These are phyloP conservation scores for Nemophila menziesii DNA, from an alignment of 257 asterid genomes.

Conservation along the genomic window DNA sequence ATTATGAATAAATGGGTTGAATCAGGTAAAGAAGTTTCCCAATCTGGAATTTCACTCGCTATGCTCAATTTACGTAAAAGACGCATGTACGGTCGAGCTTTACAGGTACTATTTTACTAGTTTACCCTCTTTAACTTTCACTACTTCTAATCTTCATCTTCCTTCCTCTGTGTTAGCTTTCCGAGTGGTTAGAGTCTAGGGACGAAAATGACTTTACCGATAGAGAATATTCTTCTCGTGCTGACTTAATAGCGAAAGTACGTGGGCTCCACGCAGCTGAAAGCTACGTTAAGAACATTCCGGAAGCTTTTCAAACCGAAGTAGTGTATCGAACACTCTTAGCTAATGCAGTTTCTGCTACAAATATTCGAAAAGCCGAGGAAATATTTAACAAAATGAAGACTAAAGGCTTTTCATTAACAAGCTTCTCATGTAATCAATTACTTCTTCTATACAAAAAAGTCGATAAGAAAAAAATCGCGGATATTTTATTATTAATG, in stretches of 20 bases:
- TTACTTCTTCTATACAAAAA: constrained; percentile 57
- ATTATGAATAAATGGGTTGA: constrained; percentile 55
- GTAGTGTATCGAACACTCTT: constrained; percentile 47
- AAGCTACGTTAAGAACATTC: constrained; percentile 36
- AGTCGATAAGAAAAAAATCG: constrained; percentile 38
- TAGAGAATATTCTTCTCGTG: constrained; percentile 39
- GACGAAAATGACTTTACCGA: constrained; percentile 33
- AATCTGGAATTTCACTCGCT: constrained; percentile 22
- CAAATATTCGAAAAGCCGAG: constrained; percentile 39
- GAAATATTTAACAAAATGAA: constrained; percentile 60
- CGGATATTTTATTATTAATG: constrained; percentile 56
- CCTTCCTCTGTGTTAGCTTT: constrained; percentile 40
- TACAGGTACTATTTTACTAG: constrained; percentile 39
- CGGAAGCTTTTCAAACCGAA: constrained; percentile 52
- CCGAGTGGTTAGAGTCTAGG: constrained; percentile 53
- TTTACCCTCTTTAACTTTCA: neutral
- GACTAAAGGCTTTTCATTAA: constrained; percentile 30
- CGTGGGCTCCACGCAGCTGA: constrained; percentile 48
- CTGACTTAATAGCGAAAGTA: constrained; percentile 62
- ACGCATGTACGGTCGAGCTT: constrained; percentile 40
- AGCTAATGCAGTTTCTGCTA: constrained; percentile 34
- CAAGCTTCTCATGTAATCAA: constrained; percentile 53
- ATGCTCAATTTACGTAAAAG: constrained; percentile 40
- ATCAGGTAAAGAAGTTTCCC: constrained; percentile 53
- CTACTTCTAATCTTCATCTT: neutral